Percentiles rank a stretch among this genome's conserved stretches.
Evolutionary conservation across 306 rosid species (phyloP).

Genomic region (Lathyrus sativus): DNA sequence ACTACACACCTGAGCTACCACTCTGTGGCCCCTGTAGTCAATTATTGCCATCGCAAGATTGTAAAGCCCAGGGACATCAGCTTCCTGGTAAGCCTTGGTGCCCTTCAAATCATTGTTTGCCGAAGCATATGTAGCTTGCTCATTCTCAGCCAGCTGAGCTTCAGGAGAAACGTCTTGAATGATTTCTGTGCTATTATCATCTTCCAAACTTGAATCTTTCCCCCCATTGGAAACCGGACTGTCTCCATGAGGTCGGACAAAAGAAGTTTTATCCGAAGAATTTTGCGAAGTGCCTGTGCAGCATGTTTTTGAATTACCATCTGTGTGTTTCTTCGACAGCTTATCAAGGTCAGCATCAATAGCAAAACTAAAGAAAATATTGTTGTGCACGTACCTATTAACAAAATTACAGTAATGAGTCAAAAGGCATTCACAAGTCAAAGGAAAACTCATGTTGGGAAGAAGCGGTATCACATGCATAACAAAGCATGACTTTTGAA

Average conservation of each 20-base stretch:
- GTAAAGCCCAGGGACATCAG: constrained; percentile 91
- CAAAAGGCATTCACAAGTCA: constrained; percentile 3
- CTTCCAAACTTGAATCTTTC: constrained; percentile 50
- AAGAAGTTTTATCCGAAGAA: constrained; percentile 55
- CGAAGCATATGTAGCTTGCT: constrained; percentile 99
- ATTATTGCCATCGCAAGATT: constrained; percentile 97
- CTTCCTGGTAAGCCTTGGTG: constrained; percentile 98
- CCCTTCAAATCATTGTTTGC: constrained; percentile 99
- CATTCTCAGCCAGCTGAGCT: constrained; percentile 79
- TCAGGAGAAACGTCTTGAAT: constrained; percentile 57
- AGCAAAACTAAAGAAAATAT: constrained; percentile 97
- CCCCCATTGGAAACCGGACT: constrained; percentile 61
- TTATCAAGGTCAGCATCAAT: constrained; percentile 97
- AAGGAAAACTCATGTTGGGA: constrained; percentile 15
- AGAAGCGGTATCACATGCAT: background rate
- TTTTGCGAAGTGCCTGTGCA: constrained; percentile 41
- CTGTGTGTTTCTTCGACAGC: constrained; percentile 62
- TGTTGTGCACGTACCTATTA: constrained; percentile 96
- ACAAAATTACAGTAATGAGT: constrained; percentile 32
- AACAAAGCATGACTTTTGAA: constrained; percentile 3
- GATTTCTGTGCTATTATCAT: constrained; percentile 50
- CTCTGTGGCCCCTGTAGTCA: constrained; percentile 98
- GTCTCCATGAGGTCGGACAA: constrained; percentile 45
- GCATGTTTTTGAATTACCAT: constrained; percentile 51
- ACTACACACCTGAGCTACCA: constrained; percentile 93